Conservation (phyloP, 805 yeast genomes). For the Cyberlindnera maclurae region DNA sequence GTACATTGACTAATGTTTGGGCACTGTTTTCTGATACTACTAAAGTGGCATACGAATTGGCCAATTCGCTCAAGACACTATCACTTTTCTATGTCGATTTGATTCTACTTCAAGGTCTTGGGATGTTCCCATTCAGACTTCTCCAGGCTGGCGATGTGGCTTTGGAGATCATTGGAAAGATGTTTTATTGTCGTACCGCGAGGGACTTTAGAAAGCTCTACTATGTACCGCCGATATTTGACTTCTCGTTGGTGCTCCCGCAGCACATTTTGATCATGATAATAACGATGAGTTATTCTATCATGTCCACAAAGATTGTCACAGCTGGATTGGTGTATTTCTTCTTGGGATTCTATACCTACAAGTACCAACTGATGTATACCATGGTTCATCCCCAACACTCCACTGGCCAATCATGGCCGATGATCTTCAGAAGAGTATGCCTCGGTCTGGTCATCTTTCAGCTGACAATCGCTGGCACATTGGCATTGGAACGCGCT, state of each 20-base stretch:
- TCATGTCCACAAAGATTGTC: slow-evolving; percentile 81
- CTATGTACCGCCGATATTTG: slow-evolving; percentile 79
- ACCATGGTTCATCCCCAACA: slow-evolving; percentile 95
- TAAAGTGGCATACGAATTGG: slow-evolving; percentile 79
- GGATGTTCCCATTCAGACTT: slow-evolving; percentile 83
- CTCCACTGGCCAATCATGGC: slow-evolving; percentile 96
- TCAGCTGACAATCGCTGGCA: slow-evolving; percentile 91
- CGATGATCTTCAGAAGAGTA: slow-evolving; percentile 76
- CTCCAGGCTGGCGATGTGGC: slow-evolving; percentile 72
- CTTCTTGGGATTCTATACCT: slow-evolving; percentile 77
- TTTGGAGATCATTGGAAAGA: slow-evolving; percentile 57
- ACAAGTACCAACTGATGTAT: slow-evolving; percentile 83
- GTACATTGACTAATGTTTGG: slow-evolving; percentile 80
- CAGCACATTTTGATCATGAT: slow-evolving; percentile 84
- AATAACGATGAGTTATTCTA: slow-evolving; percentile 81
- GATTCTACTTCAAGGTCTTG: slow-evolving; percentile 73
- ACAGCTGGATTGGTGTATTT: slow-evolving; percentile 83
- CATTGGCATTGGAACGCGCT: slow-evolving; percentile 75
- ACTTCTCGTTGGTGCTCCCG: slow-evolving; percentile 86
- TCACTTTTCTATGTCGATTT: slow-evolving; percentile 89
- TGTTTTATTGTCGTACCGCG: slow-evolving; percentile 63
- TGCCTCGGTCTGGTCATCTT: slow-evolving; percentile 74
- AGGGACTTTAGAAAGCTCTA: slow-evolving; percentile 70
- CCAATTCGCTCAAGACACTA: slow-evolving; percentile 69
- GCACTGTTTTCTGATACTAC: slow-evolving; percentile 83